Evolutionary conservation across 1,284 basidiomycete species (phyloP).

Genomic region (Ganoderma lucidum): DNA sequence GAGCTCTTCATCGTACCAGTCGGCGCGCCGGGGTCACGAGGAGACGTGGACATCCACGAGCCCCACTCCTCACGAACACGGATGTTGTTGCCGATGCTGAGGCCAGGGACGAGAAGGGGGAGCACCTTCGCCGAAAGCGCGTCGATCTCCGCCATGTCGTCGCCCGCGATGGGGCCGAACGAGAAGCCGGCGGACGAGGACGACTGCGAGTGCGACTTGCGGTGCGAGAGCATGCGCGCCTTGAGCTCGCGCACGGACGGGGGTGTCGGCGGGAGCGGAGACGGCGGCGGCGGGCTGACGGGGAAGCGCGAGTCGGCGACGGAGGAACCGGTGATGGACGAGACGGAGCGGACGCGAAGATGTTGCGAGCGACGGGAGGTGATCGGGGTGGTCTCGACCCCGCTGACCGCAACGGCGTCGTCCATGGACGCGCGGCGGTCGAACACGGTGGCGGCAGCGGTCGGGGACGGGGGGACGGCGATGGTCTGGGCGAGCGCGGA

Average conservation of each 20-base stretch:
- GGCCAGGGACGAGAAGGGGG: slow-evolving; percentile 72
- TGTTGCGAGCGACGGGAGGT: slow-evolving; percentile 48
- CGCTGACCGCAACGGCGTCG: slow-evolving; percentile 41
- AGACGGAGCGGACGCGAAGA: slow-evolving; percentile 51
- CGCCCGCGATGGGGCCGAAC: slow-evolving; percentile 55
- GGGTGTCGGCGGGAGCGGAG: slow-evolving; percentile 74
- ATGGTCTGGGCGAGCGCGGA: slow-evolving; percentile 71
- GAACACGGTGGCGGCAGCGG: background rate
- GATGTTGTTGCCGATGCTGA: slow-evolving; percentile 63
- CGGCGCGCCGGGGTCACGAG: slow-evolving; percentile 50
- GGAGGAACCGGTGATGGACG: slow-evolving; percentile 50
- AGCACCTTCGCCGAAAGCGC: slow-evolving; percentile 71
- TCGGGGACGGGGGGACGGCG: slow-evolving; percentile 56
- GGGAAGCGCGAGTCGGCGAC: slow-evolving; percentile 48
- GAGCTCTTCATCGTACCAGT: slow-evolving; percentile 37
- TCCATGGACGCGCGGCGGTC: slow-evolving; percentile 44
- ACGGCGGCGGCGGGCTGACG: slow-evolving; percentile 66
- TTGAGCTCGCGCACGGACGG: slow-evolving; percentile 56
- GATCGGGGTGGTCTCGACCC: slow-evolving; percentile 34
- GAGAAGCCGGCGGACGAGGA: slow-evolving; percentile 66
- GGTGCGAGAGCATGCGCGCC: slow-evolving; percentile 55
- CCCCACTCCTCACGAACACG: slow-evolving; percentile 55
- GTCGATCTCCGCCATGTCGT: slow-evolving; percentile 71
- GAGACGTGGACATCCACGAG: slow-evolving; percentile 49
- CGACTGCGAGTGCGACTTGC: slow-evolving; percentile 52